Evolutionary conservation across 257 asterid species (phyloP), one percentile per base, ranked within the genome.

Genomic region (Eustoma russellianum): DNA sequence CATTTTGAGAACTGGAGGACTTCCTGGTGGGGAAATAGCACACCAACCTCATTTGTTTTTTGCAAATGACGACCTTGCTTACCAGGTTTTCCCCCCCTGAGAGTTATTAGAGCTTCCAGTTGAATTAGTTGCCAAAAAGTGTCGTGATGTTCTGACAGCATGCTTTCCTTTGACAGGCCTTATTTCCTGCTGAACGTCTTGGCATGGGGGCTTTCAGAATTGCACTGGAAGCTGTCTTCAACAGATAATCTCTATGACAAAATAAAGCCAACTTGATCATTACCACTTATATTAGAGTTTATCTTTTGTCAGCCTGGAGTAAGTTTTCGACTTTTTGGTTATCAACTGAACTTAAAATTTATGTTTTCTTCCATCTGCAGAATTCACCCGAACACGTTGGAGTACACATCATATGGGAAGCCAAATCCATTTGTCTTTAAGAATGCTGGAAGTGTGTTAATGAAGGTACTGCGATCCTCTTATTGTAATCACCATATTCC

Each of bases 191-290:
- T 1, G 94, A 84, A 69, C 93, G 98, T 49, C 83, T 87, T 48
- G 96, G 96, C 68, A 80, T 91, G 96, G 98, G 96, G 60, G 96
- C 98, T 66, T 91, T 91, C 89, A 78, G 96, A 76, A 80, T 91
- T 56, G 96, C 98, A 47, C 66, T 91, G 57, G 98, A 87, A 63
- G 75, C 94, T 44, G 55, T 91, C 70, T 87, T 78, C 80, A 91
- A 87, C 82, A 81, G 79, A 96, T 91, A 70, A 57, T 50, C n/a
- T 38, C 49, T 58, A 70, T 45, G 53, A 9, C 7, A 38, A 10
- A 38, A 24, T 24, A 4, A 24, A 24, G 30, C 30, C 30, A 24
- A 24, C 30, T 24, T 24, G 30, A 24, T 24, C 30, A 24, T 24
- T 24, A 24, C 30, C 3, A 2, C 30, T 24, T 2, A 24, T 24